Percentiles rank a stretch among this genome's conserved stretches.
phyloP scores from a whole-genome alignment of 1,139 yeast species.

The Yamadazyma songkhlaensis region DNA sequence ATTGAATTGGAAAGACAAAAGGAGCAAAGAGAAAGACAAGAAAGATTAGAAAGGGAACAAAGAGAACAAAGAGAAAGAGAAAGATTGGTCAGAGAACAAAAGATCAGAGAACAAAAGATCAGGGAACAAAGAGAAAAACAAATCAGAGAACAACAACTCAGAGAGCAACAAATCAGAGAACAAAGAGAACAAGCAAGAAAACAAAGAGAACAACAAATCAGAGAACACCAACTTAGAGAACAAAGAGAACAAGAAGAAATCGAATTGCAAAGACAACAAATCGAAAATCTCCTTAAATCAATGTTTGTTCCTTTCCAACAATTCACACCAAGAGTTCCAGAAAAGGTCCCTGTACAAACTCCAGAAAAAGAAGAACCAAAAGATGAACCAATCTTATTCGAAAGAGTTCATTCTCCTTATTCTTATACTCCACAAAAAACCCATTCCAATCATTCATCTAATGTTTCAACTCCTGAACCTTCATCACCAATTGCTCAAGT shows the following conservation, averaged over 20 bases:
- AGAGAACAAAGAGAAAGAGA: neutral
- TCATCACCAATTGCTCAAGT: constrained; percentile 13
- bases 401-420: constrained; percentile 3
- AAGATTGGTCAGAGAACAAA: constrained; percentile 7
- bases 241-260: constrained; percentile 5
- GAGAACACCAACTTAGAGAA: constrained; percentile 23
- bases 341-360: neutral
- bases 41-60: constrained; percentile 23
- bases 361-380: neutral
- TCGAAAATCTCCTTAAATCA: constrained; percentile 14
- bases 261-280: constrained; percentile 11
- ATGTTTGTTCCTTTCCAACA: constrained; percentile 7
- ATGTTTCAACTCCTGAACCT: constrained; percentile 4
- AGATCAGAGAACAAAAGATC: constrained; percentile 22
- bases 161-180: constrained; percentile 13
- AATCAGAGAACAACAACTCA: constrained; percentile 3
- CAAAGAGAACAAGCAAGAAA: constrained; percentile 13
- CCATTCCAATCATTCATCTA: neutral
- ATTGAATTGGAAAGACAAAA: constrained; percentile 14
- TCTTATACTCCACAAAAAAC: constrained; percentile 1
- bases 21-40: constrained; percentile 11
- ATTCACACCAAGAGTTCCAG: constrained; percentile 2
- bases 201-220: constrained; percentile 8
- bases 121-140: constrained; percentile 14
- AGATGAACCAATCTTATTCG: neutral